Base-by-base conservation (phyloP, 345 rosid species). In the Draba incana region DNA sequence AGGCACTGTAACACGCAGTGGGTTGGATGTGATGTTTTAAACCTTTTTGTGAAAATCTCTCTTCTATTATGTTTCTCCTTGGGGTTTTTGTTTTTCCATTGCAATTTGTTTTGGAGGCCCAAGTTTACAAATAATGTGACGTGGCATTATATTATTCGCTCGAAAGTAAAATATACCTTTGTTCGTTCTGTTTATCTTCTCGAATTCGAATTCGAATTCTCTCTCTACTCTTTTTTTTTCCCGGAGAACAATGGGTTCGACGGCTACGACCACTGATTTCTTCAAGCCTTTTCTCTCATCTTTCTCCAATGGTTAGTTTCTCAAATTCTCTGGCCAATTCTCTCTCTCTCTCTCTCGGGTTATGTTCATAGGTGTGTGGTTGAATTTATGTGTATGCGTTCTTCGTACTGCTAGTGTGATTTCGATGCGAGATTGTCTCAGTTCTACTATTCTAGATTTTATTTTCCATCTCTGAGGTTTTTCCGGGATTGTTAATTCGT, bases 191-290 rank as follows among this genome's bases (percentile, higher is more conserved):
- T 75, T 63, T 78, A 24, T 54, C 66, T 37, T 33, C 52, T 58
- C 69, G 6, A 59, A 27, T 8, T 59, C 69, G 6, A 59, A 27
- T 8, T 59, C 66, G 44, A 58, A 31, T 6, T 10, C 27, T 3
- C 23, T 27, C 49, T 31, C 27, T 6, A 10, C 27, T 3, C 23
- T 27, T 45, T 31, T 15, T 20, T 54, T 42, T 45, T 13, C 44
- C 60, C 3, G 47, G 20, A 38, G 55, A 45, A 44, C 11, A 72
- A 87, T 84, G 96, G 83, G 85, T 27, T 82, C 96, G 49, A 76
- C 85, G 15, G 62, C 71, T 37, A 64, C 82, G 35, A 60, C 77
- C 4, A 20, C 45, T 71, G 83, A 72, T 44, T 71, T 80, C 68
- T 67, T 67, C 55, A 84, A 59, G 61, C 79, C 78, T 42, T 43